phyloP scores from a whole-genome alignment of 2,329 filamentous ascomycete species.

The Diaporthe velutina region DNA sequence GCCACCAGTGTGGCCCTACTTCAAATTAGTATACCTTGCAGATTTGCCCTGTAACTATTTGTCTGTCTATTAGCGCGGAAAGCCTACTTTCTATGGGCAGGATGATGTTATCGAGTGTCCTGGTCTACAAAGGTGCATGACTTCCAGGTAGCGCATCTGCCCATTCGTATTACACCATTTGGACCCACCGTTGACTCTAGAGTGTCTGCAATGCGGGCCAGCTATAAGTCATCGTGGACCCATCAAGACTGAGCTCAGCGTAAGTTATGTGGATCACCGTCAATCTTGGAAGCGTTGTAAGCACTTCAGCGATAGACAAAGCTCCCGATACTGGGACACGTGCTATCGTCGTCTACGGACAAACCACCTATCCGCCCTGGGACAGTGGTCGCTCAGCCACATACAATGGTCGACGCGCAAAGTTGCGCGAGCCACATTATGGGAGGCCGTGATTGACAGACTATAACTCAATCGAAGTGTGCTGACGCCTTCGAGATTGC shows the following conservation, averaged over 20 bases:
- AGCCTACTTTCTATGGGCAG: background rate
- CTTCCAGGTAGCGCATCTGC: background rate
- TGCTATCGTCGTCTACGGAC: background rate
- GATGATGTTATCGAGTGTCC: background rate
- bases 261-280: background rate
- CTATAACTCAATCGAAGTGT: background rate
- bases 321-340: background rate
- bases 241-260: background rate
- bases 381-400: background rate
- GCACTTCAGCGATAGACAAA: background rate
- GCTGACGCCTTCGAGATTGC: background rate
- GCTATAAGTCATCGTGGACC: background rate
- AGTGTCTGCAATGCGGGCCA: background rate
- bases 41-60: too few species aligned
- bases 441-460: background rate
- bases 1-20: too few species aligned
- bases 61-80: background rate
- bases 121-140: background rate
- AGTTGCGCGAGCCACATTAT: background rate
- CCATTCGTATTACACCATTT: constrained; percentile 24
- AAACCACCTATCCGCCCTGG: background rate
- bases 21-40: background rate
- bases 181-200: constrained; percentile 10
- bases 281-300: background rate
- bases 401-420: background rate